A percentile compares a stretch with the other conserved stretches of the same genome.
Evolutionary conservation across 2,329 filamentous ascomycete species (phyloP).

Genomic region (Trichoderma citrinoviride): DNA sequence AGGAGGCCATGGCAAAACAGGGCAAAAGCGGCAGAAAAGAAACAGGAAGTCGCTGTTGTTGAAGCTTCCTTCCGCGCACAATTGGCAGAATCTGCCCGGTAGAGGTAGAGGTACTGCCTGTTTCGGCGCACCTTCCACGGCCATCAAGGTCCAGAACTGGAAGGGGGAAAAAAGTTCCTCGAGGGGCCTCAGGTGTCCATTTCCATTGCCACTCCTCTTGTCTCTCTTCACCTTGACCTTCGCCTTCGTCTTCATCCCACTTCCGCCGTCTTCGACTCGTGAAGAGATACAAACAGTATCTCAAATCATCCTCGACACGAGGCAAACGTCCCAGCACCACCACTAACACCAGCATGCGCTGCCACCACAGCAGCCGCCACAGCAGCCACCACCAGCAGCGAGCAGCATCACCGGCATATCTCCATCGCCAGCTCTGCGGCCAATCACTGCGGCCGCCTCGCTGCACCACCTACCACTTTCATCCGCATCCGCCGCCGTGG

Average conservation of each 20-base stretch:
- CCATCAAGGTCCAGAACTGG: not conserved
- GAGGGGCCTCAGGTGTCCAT: not conserved
- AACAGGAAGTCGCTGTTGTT: not conserved
- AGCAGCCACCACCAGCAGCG: not conserved
- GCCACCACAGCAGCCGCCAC: not conserved
- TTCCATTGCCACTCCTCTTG: not conserved
- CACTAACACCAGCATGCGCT: not conserved
- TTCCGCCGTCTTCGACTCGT: no score
- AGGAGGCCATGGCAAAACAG: not conserved
- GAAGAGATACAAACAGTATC: not conserved
- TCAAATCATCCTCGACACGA: not conserved
- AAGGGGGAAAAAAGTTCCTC: not conserved
- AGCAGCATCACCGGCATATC: not conserved
- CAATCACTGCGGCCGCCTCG: constrained; percentile 2
- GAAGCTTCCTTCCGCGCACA: not conserved
- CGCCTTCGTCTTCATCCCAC: not conserved
- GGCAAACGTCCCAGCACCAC: not conserved
- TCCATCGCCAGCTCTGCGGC: no score
- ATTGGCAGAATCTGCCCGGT: not conserved
- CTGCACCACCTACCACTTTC: constrained; percentile 13
- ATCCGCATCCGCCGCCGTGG: constrained; percentile 17
- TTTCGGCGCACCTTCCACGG: not conserved
- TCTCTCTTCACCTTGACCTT: not conserved
- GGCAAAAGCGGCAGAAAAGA: not conserved
- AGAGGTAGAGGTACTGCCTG: not conserved